Percentiles rank a stretch among this genome's conserved stretches.
Conservation (phyloP, 768 basidiomycete species). For the Imleria badia region DNA sequence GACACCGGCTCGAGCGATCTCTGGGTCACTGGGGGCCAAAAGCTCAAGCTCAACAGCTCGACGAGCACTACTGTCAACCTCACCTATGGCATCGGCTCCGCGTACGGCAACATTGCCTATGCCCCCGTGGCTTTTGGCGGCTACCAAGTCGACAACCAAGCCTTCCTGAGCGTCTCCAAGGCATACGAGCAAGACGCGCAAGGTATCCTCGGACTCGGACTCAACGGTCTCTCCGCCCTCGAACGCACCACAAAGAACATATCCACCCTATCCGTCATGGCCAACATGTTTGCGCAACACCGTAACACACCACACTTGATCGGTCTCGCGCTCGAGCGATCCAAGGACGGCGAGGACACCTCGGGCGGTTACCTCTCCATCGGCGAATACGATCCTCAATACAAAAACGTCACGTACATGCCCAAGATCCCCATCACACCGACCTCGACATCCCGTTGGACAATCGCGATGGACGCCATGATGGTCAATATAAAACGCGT, state of each 20-base stretch:
- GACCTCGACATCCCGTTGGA: conserved; percentile 38
- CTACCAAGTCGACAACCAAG: conserved; percentile 30
- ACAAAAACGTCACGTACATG: conserved; percentile 27
- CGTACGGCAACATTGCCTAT: conserved; percentile 36
- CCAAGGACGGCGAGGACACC: conserved; percentile 40
- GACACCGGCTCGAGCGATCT: conserved; percentile 34
- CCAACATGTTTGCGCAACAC: conserved; percentile 40
- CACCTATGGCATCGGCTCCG: conserved; percentile 41
- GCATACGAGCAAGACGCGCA: conserved; percentile 10
- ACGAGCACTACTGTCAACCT: conserved; percentile 32
- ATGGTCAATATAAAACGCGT: conserved; percentile 32
- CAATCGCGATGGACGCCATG: conserved; percentile 40
- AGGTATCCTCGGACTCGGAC: conserved; percentile 30
- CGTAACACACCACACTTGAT: conserved; percentile 38
- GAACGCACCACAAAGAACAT: conserved; percentile 17
- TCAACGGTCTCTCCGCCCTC: conserved; percentile 25
- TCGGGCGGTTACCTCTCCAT: conserved; percentile 43
- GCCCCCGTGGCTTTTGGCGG: conserved; percentile 37
- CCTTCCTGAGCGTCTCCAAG: conserved; percentile 25
- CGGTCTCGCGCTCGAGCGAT: conserved; percentile 42
- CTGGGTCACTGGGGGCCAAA: conserved; percentile 22
- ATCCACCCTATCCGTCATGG: conserved; percentile 32
- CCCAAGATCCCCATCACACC: conserved; percentile 38
- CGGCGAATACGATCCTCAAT: conserved; percentile 41
- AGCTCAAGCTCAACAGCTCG: conserved; percentile 27